Evolutionary conservation across 768 basidiomycete species (phyloP).

Genomic region (Termitomyces sp.): DNA sequence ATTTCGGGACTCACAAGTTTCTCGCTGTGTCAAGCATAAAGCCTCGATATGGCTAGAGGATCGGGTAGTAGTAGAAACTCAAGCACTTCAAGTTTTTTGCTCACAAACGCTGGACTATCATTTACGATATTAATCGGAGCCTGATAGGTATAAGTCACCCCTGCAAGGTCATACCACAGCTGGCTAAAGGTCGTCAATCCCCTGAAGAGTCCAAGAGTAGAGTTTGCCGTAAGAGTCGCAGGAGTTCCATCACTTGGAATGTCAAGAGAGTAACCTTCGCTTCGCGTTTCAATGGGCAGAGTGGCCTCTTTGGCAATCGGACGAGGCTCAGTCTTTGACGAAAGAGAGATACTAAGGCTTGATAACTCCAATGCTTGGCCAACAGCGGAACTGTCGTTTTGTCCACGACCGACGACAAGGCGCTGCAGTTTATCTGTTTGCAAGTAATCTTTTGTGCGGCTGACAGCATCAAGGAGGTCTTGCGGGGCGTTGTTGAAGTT

Average conservation of each 20-base stretch:
- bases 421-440: slow-evolving; percentile 50
- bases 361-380: slow-evolving; percentile 33
- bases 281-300: slow-evolving; percentile 38
- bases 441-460: slow-evolving; percentile 38
- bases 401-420: slow-evolving; percentile 55
- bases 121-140: slow-evolving; percentile 51
- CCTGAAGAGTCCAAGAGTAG: slow-evolving; percentile 61
- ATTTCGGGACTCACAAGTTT: slow-evolving; percentile 48
- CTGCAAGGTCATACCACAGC: slow-evolving; percentile 52
- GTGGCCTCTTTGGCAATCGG: slow-evolving; percentile 51
- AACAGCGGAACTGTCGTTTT: slow-evolving; percentile 34
- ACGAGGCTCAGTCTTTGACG: slow-evolving; percentile 20
- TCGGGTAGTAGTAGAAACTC: too few species aligned
- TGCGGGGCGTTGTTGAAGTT: slow-evolving; percentile 35
- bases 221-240: slow-evolving; percentile 54
- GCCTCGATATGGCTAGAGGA: slow-evolving; percentile 62
- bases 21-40: slow-evolving; percentile 79
- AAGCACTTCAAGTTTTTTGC: slow-evolving; percentile 20
- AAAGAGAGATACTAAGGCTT: slow-evolving; percentile 38
- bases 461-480: slow-evolving; percentile 55
- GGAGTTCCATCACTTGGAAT: slow-evolving; percentile 47
- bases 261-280: slow-evolving; percentile 55
- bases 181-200: slow-evolving; percentile 77
- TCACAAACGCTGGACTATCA: slow-evolving; percentile 62
- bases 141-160: slow-evolving; percentile 43